Evolutionary conservation across 345 rosid species (phyloP).

Genomic region (Noccaea caerulescens): DNA sequence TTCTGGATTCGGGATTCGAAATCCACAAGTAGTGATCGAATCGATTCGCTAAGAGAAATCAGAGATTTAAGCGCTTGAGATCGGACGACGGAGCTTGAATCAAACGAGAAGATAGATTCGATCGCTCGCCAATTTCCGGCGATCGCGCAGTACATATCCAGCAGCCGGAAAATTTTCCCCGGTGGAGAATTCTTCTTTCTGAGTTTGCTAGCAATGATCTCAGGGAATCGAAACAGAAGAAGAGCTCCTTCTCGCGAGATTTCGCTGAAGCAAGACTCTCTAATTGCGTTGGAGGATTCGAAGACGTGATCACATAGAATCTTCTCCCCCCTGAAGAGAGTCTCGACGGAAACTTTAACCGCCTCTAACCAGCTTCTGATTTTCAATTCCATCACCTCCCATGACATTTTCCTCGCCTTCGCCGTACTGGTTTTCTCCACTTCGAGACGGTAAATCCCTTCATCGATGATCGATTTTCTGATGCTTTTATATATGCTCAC

Average conservation of each 20-base stretch:
- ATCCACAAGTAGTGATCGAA: slow-evolving; percentile 44
- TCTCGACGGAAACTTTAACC: slow-evolving; percentile 55
- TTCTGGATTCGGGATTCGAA: slow-evolving; percentile 60
- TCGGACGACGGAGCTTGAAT: slow-evolving; percentile 53
- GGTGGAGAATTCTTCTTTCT: slow-evolving; percentile 46
- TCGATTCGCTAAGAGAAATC: slow-evolving; percentile 55
- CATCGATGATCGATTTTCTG: slow-evolving; percentile 79
- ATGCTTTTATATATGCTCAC: slow-evolving; percentile 54
- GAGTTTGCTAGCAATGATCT: slow-evolving; percentile 47
- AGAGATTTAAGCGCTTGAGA: slow-evolving; percentile 60
- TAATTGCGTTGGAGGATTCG: slow-evolving; percentile 51
- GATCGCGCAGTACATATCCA: slow-evolving; percentile 65
- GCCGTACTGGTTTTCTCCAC: slow-evolving; percentile 53
- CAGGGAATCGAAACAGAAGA: slow-evolving; percentile 67
- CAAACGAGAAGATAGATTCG: slow-evolving; percentile 61
- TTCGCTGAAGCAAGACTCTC: slow-evolving; percentile 68
- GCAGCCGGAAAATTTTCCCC: slow-evolving; percentile 64
- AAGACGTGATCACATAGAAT: slow-evolving; percentile 78
- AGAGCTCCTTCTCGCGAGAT: slow-evolving; percentile 66
- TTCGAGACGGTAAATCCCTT: slow-evolving; percentile 70
- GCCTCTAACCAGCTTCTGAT: slow-evolving; percentile 74
- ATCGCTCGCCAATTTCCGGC: slow-evolving; percentile 64
- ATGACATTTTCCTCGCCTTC: slow-evolving; percentile 59
- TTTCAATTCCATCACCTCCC: slow-evolving; percentile 61
- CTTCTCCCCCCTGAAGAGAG: slow-evolving; percentile 70